phyloP scores from a whole-genome alignment of 225 moss, liverwort and hornwort genomes.

The Takakia lepidozioides region DNA sequence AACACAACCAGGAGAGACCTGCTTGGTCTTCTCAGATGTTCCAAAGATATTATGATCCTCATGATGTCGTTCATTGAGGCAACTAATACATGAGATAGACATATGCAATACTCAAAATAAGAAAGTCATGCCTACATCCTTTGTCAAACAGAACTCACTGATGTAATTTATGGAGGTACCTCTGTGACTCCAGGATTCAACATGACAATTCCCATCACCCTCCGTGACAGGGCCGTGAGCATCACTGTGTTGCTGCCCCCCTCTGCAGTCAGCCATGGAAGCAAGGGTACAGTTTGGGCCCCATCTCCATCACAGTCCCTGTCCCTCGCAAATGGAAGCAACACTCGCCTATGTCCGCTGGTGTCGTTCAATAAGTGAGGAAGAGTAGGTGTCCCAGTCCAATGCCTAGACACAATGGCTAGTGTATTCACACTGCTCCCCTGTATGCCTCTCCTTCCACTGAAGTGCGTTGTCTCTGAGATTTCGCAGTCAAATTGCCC shows the following conservation, averaged over 20 bases:
- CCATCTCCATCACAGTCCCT: constrained; percentile 14
- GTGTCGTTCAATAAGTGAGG: constrained; percentile 13
- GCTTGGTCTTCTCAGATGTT: no score
- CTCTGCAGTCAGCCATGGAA: constrained; percentile 77
- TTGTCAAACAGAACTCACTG: no score
- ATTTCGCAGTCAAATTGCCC: background rate
- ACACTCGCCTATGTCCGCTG: constrained; percentile 36
- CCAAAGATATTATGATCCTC: no score
- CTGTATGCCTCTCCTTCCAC: background rate
- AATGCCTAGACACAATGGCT: constrained; percentile 28
- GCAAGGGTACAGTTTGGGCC: constrained; percentile 43
- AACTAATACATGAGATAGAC: no score
- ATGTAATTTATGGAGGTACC: no score
- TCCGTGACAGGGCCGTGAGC: constrained; percentile 67
- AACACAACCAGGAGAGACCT: no score
- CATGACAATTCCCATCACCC: constrained; percentile 75
- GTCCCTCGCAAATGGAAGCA: constrained; percentile 13
- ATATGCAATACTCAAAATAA: no score
- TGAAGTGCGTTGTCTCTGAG: background rate
- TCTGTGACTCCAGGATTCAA: constrained; percentile 84
- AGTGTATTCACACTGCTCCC: constrained; percentile 12
- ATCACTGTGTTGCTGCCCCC: constrained; percentile 49
- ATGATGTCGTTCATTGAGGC: no score
- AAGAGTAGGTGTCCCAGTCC: constrained; percentile 23
- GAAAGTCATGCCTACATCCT: no score